Evolutionary conservation across 2,329 filamentous ascomycete species (phyloP).

Genomic region (Paraphoma sp.): DNA sequence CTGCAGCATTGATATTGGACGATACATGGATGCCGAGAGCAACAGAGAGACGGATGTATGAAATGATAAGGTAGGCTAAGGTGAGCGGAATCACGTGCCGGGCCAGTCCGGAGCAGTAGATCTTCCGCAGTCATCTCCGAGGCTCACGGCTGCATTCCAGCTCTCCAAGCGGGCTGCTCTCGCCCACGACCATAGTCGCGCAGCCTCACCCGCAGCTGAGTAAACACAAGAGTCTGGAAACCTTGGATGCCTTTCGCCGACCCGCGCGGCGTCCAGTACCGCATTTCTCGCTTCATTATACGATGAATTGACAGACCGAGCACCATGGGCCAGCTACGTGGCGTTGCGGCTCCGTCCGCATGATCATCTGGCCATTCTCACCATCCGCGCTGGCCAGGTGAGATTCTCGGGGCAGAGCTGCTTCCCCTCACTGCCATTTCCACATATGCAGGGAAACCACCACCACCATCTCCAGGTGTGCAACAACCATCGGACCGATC

Average conservation of each 20-base stretch:
- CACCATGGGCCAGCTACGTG: neutral
- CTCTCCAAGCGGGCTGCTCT: neutral
- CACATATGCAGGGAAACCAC: constrained; percentile 12
- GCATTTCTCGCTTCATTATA: constrained; percentile 1
- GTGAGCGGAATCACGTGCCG: constrained; percentile 17
- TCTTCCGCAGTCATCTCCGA: constrained; percentile 4
- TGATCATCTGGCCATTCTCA: neutral
- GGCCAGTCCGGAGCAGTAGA: constrained; percentile 15
- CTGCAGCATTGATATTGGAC: constrained; percentile 29
- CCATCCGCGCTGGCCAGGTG: constrained; percentile 4
- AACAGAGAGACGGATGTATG: constrained; percentile 3
- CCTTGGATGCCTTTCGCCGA: neutral
- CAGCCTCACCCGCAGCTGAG: constrained; percentile 1
- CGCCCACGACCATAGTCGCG: neutral
- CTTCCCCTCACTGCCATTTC: neutral
- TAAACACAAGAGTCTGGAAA: neutral
- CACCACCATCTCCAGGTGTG: neutral
- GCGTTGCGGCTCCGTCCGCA: neutral
- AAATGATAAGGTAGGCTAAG: constrained; percentile 6
- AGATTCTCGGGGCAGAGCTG: constrained; percentile 19
- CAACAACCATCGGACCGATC: neutral
- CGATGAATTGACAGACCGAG: neutral
- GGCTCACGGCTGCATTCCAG: constrained; percentile 1
- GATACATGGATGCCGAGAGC: constrained; percentile 6
- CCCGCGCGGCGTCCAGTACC: neutral